Percentiles rank a stretch among this genome's conserved stretches.
These are phyloP conservation scores for Shiraia bambusicola DNA, from an alignment of 2,329 filamentous ascomycete genomes.

Conservation along the genomic window DNA sequence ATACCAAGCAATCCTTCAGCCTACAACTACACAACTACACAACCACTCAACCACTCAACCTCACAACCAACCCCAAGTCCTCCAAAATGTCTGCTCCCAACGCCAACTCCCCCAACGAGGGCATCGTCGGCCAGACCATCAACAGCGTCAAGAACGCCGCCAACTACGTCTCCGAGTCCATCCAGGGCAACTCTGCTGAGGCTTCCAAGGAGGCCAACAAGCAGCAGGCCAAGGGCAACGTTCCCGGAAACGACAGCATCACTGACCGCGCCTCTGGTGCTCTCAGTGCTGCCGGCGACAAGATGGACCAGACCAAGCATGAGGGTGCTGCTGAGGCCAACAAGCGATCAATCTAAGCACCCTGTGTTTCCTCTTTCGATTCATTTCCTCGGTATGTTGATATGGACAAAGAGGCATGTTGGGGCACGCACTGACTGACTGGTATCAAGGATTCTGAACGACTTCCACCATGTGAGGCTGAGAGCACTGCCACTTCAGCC, in stretches of 20 bases:
- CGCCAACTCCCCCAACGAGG: slow-evolving; percentile 48
- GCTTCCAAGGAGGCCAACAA: slow-evolving; percentile 71
- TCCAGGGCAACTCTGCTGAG: slow-evolving; percentile 58
- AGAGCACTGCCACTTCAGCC: slow-evolving; percentile 23
- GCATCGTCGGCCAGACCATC: slow-evolving; percentile 46
- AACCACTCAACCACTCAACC: slow-evolving; percentile 14
- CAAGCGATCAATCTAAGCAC: slow-evolving; percentile 45
- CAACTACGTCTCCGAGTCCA: slow-evolving; percentile 68
- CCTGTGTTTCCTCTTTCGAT: slow-evolving; percentile 15
- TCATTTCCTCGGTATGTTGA: slow-evolving; percentile 19
- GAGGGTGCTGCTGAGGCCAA: slow-evolving; percentile 52
- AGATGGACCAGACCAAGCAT: slow-evolving; percentile 56
- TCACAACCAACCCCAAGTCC: no score
- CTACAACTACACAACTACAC: slow-evolving; percentile 9
- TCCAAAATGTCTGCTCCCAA: slow-evolving; percentile 50
- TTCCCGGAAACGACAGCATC: slow-evolving; percentile 39
- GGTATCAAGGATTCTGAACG: slow-evolving; percentile 12
- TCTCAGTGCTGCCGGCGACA: slow-evolving; percentile 55
- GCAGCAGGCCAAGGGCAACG: slow-evolving; percentile 60
- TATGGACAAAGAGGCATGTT: no score
- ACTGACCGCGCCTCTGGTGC: slow-evolving; percentile 57
- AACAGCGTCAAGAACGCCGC: slow-evolving; percentile 56
- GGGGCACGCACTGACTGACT: not conserved
- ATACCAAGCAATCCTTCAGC: slow-evolving; percentile 16
- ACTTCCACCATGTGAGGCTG: slow-evolving; percentile 12